A percentile compares a stretch with the other conserved stretches of the same genome.
Conservation (phyloP, 139 green algal genomes). For the Haematococcus lacustris region DNA sequence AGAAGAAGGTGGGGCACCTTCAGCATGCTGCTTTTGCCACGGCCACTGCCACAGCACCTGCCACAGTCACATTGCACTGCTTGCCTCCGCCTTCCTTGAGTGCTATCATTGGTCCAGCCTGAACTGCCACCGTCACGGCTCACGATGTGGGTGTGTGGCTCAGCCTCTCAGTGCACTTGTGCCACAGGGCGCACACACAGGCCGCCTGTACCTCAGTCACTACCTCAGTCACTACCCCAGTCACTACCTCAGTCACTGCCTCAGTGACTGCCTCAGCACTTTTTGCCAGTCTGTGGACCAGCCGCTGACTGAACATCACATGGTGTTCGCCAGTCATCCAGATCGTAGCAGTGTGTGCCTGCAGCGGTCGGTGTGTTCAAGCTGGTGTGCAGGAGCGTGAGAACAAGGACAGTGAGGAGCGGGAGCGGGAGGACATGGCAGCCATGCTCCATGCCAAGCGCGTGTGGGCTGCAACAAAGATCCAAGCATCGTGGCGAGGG, state of each 20-base stretch:
- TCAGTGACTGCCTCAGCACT: not conserved
- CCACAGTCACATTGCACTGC: not conserved
- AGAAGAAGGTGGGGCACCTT: not conserved
- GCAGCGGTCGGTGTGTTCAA: not conserved
- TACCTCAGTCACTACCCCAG: not conserved
- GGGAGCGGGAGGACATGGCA: slow-evolving; percentile 16
- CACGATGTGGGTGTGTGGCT: not conserved
- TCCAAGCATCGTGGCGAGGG: slow-evolving; percentile 19
- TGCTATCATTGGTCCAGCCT: not conserved
- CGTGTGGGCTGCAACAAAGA: slow-evolving; percentile 2
- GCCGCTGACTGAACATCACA: no score
- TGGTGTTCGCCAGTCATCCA: no score
- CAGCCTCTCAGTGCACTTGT: no score
- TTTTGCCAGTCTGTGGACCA: not conserved
- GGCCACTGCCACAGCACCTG: not conserved
- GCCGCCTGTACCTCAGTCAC: no score
- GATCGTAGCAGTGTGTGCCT: not conserved
- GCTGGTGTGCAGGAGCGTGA: slow-evolving; percentile 14
- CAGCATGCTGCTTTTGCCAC: not conserved
- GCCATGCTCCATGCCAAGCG: slow-evolving; percentile 3
- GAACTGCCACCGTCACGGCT: not conserved
- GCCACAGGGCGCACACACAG: no score
- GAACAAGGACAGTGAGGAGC: slow-evolving; percentile 11
- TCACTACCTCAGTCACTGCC: not conserved
- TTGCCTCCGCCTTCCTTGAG: not conserved